phyloP scores from a whole-genome alignment of 805 yeast genomes.

The Wickerhamomyces chaumierensis region DNA sequence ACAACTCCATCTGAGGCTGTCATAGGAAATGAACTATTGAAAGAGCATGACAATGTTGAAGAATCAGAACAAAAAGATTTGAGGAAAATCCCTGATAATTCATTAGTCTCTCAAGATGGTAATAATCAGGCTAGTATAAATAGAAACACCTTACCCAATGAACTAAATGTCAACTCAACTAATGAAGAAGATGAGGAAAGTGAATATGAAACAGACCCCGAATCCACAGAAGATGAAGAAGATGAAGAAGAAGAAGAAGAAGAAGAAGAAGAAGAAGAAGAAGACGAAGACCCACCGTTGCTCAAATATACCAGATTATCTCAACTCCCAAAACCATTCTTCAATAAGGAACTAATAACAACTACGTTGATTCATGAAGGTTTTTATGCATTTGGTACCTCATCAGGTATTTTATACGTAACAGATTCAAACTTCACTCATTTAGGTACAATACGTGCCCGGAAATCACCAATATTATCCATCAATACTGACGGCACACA shows the following conservation, averaged over 20 bases:
- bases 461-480: constrained; percentile 72
- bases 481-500: constrained; percentile 61
- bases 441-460: constrained; percentile 70
- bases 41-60: too few species aligned
- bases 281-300: constrained; percentile 54
- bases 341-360: constrained; percentile 69
- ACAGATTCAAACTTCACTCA: constrained; percentile 47
- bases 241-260: constrained; percentile 9
- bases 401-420: constrained; percentile 71
- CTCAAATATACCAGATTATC: constrained; percentile 65
- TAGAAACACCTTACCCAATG: too few species aligned
- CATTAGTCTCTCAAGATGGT: too few species aligned
- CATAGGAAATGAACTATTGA: too few species aligned
- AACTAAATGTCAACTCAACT: too few species aligned
- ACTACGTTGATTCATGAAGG: constrained; percentile 48
- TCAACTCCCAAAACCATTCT: constrained; percentile 59
- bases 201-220: not conserved
- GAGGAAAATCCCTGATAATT: too few species aligned
- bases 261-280: constrained; percentile 22
- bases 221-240: constrained; percentile 1
- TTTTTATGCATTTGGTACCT: constrained; percentile 76
- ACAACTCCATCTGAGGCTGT: too few species aligned
- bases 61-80: too few species aligned
- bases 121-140: too few species aligned
- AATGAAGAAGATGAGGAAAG: not conserved